Conservation (phyloP, 2,329 filamentous ascomycete genomes). For the Fusarium odoratissimum region DNA sequence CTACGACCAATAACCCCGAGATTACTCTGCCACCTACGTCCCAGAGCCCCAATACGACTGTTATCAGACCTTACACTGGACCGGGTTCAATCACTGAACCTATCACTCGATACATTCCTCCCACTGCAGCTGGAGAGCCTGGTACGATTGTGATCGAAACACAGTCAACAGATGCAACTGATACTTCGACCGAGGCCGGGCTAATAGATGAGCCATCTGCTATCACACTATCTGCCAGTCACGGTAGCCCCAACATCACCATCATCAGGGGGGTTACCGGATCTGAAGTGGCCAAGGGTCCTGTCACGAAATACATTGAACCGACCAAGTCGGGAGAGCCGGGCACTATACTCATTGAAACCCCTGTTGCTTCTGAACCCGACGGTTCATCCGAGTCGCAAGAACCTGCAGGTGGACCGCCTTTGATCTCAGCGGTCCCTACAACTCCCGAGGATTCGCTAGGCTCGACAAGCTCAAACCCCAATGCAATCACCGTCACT, state of each 20-base stretch:
- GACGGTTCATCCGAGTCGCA: too few species aligned
- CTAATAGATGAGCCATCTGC: background rate
- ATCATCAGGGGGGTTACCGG: background rate
- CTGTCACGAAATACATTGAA: background rate
- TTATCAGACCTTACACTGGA: slow-evolving; percentile 15
- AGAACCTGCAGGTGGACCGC: too few species aligned
- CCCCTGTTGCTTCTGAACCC: background rate
- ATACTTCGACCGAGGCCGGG: background rate
- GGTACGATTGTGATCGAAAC: slow-evolving; percentile 22
- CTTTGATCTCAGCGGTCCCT: too few species aligned
- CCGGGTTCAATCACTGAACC: slow-evolving; percentile 14
- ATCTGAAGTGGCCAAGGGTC: background rate
- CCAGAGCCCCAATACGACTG: slow-evolving; percentile 8
- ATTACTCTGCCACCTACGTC: slow-evolving; percentile 9
- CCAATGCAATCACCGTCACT: background rate
- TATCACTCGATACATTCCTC: slow-evolving; percentile 11
- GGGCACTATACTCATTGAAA: slow-evolving; percentile 13
- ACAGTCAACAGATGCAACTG: background rate
- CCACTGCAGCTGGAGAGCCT: slow-evolving; percentile 8
- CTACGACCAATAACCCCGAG: background rate
- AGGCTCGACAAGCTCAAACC: background rate
- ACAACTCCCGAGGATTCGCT: too few species aligned
- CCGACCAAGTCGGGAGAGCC: background rate
- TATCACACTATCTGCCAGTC: slow-evolving; percentile 4
- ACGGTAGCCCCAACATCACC: slow-evolving; percentile 1